Base-by-base conservation (phyloP, 2,329 filamentous ascomycete species). In the Cercospora sp. region DNA sequence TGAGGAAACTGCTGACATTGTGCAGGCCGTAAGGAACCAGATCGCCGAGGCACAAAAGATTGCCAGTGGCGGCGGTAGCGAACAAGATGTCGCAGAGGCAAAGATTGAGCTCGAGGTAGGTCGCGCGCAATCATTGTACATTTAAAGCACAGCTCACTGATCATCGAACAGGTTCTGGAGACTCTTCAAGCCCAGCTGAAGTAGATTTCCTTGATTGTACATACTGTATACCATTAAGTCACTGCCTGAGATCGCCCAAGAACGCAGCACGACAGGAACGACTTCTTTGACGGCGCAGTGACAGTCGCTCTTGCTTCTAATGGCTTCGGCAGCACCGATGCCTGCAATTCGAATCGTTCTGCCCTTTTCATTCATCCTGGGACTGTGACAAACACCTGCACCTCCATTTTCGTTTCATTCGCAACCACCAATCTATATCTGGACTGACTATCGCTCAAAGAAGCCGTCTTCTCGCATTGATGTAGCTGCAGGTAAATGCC, bases 61-160 rank as follows among this genome's bases (percentile, higher is more conserved):
- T 79, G 93, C 90, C 77, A 89, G 84, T 81, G 95, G 95, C 79
- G 89, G 86, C 79, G 95, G 94, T 79, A 97, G 93, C 82, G 95
- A 97, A 88, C 90, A 93, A 84, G 95, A 98, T 79, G 92, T 98
- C 83, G 94, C 94, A 73, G 95, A 99, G 89, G 95, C 95, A 75
- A 98, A 97, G 89, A 94, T 99, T 81, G 94, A 98, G 88, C 85
- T 99, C 76, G 95, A 99, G 93, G 94, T 64, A 82, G 76, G 77
- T 74, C 68, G 30, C 71, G 72, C 76, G 13, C 40, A 72, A 77
- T 79, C 77, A 80, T 40, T 55, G 31, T 13, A 23, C 9, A 9
- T 13, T 6, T 40, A 16, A 12, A 57, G 28, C 30, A 23, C 5
- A 53, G 8, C 31, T 5, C 30, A 51, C 55, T 60, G 60, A 70